These are phyloP conservation scores for Picochlorum sp. DNA, from an alignment of 139 green algal genomes.

Conservation along the genomic window DNA sequence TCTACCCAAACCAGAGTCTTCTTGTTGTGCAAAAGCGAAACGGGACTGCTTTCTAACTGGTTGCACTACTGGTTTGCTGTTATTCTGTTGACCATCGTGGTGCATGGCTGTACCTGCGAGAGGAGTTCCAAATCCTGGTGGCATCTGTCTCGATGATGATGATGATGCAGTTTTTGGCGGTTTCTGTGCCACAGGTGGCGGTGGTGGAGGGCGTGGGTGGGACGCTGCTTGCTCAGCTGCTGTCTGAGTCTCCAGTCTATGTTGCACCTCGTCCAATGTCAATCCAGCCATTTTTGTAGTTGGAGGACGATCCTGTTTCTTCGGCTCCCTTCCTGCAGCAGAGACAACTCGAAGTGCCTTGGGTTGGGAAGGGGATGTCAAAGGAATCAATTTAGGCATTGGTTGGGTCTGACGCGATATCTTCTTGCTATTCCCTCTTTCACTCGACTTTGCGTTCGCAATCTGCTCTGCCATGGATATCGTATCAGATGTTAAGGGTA, in stretches of 20 bases:
- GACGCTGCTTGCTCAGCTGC: neutral
- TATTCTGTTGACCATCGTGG: too few relatives aligned
- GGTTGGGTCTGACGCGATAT: conserved; percentile 24
- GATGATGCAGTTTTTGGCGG: neutral
- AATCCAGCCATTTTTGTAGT: neutral
- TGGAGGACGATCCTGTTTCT: too few relatives aligned
- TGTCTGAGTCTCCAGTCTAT: conserved; percentile 3
- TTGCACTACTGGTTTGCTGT: too few relatives aligned
- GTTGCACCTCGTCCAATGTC: neutral
- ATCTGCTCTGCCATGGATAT: conserved; percentile 38
- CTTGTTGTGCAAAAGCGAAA: conserved; percentile 35
- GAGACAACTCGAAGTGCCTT: too few relatives aligned
- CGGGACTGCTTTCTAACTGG: conserved; percentile 22
- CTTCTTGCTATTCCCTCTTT: conserved; percentile 10
- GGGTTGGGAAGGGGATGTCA: neutral
- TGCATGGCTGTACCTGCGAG: too few relatives aligned
- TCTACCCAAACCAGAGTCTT: neutral
- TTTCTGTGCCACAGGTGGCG: neutral
- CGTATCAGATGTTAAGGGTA: neutral
- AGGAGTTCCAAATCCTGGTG: too few relatives aligned
- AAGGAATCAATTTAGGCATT: conserved; percentile 24
- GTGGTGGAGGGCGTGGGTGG: neutral
- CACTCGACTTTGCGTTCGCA: conserved; percentile 10
- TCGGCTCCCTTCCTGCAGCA: too few relatives aligned
- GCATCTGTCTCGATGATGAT: neutral